Conservation (phyloP, 2,329 filamentous ascomycete species). For the Penicillium sp. region DNA sequence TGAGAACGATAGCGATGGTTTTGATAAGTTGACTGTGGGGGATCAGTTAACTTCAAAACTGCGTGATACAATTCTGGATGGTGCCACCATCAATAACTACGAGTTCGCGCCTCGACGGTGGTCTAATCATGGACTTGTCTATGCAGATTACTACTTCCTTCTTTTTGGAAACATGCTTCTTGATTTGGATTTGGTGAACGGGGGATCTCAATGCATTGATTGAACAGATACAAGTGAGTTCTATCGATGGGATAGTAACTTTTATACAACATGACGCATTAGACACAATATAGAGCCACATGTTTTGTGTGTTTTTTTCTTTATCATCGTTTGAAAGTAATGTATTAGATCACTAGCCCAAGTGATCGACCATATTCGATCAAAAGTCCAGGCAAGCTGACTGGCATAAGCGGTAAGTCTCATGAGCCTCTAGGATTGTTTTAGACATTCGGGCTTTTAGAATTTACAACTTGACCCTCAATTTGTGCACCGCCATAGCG, state of each 20-base stretch:
- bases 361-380: background rate
- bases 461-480: background rate
- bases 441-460: background rate
- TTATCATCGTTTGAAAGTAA: background rate
- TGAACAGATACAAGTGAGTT: background rate
- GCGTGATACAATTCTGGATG: slow-evolving; percentile 53
- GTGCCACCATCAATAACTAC: slow-evolving; percentile 52
- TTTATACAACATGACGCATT: background rate
- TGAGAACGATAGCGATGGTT: slow-evolving; percentile 6
- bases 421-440: background rate
- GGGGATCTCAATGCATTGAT: background rate
- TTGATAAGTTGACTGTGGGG: slow-evolving; percentile 9
- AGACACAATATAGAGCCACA: background rate
- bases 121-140: slow-evolving; percentile 50
- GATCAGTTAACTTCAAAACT: slow-evolving; percentile 11
- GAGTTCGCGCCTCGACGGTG: slow-evolving; percentile 49
- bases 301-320: background rate
- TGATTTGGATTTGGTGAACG: slow-evolving; percentile 29
- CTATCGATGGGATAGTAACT: background rate
- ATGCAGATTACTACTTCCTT: slow-evolving; percentile 52
- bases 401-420: background rate
- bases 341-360: background rate
- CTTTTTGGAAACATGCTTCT: slow-evolving; percentile 52
- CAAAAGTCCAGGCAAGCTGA: background rate
- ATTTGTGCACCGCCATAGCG: slow-evolving; percentile 15